Evolutionary conservation across 2,329 filamentous ascomycete genomes (phyloP).

Genomic region (Claviceps monticola): DNA sequence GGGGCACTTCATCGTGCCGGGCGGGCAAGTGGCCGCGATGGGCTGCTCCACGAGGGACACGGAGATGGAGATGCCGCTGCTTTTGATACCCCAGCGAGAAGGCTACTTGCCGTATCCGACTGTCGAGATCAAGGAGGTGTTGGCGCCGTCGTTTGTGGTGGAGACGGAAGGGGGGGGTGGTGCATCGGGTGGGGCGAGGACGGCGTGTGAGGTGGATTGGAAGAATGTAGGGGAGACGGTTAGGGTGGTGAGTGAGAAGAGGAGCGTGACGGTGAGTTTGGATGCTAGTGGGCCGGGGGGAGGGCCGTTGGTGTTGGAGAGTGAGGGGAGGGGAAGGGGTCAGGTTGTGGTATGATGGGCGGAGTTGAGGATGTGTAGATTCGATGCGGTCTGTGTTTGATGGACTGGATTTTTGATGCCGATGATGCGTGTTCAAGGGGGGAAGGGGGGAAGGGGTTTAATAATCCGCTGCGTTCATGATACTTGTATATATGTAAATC

Average conservation of each 20-base stretch:
- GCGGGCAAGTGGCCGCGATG: constrained; percentile 22
- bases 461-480: too few relatives aligned
- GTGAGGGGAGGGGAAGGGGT: constrained; percentile 26
- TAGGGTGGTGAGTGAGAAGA: constrained; percentile 56
- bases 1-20: constrained; percentile 57
- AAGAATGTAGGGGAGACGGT: constrained; percentile 66
- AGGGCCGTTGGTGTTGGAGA: constrained; percentile 53
- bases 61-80: constrained; percentile 48
- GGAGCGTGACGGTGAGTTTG: constrained; percentile 58
- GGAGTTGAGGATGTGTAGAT: background rate
- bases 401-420: too few relatives aligned
- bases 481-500: too few relatives aligned
- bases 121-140: constrained; percentile 60
- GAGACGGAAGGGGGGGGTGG: constrained; percentile 2
- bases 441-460: too few relatives aligned
- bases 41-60: constrained; percentile 33
- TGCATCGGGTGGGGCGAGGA: constrained; percentile 8
- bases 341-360: constrained; percentile 21
- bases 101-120: constrained; percentile 66
- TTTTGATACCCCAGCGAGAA: constrained; percentile 67
- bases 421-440: too few relatives aligned
- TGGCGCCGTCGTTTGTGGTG: constrained; percentile 10
- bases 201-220: constrained; percentile 63
- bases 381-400: too few relatives aligned
- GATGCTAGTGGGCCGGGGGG: constrained; percentile 53